Conservation (phyloP, 495 filamentous ascomycete genomes). For the Trichoderma virens region DNA sequence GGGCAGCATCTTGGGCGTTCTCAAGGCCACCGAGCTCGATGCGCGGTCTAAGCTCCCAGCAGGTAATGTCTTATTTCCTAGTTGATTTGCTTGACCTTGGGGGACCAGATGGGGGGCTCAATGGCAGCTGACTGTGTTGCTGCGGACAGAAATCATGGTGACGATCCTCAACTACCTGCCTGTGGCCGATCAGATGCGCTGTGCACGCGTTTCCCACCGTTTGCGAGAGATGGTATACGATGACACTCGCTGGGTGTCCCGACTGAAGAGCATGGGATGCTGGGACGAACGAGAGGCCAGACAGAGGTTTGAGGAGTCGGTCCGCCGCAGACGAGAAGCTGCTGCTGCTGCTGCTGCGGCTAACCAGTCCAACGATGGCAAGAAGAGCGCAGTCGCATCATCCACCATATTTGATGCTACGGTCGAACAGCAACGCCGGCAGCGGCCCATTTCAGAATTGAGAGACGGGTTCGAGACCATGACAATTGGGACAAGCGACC, state of each 20-base stretch:
- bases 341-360: constrained; percentile 16
- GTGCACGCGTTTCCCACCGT: constrained; percentile 79
- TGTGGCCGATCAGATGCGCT: constrained; percentile 71
- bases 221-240: constrained; percentile 99
- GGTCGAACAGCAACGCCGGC: constrained; percentile 47
- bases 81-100: background rate
- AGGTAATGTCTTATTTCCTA: constrained; percentile 40
- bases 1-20: constrained; percentile 57
- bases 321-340: constrained; percentile 58
- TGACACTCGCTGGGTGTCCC: constrained; percentile 88
- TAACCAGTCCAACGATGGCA: background rate
- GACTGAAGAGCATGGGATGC: constrained; percentile 73
- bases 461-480: constrained; percentile 65
- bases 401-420: constrained; percentile 63
- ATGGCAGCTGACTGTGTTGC: constrained; percentile 13
- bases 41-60: constrained; percentile 70
- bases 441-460: constrained; percentile 24
- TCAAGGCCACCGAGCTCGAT: constrained; percentile 66
- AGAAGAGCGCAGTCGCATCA: background rate
- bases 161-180: constrained; percentile 84
- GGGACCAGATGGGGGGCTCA: background rate
- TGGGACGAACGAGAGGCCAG: constrained; percentile 91
- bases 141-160: constrained; percentile 68
- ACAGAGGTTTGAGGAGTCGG: constrained; percentile 63
- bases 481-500: constrained; percentile 29